Percentiles rank a stretch among this genome's conserved stretches.
phyloP scores from a whole-genome alignment of 306 rosid species.

The Aeschynomene evenia region DNA sequence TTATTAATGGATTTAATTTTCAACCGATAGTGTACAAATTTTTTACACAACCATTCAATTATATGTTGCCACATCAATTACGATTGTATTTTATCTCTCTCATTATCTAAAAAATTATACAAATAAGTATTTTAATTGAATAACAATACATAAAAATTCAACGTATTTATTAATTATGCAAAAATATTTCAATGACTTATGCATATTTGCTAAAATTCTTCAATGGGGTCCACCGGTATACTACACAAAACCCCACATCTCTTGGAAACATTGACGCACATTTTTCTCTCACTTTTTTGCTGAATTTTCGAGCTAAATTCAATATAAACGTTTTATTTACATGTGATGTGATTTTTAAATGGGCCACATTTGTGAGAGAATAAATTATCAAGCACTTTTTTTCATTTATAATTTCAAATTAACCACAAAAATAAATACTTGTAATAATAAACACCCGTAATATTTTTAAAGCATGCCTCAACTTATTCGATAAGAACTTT shows the following conservation, averaged over 20 bases:
- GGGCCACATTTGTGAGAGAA: background rate
- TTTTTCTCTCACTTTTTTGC: background rate
- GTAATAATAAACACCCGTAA: background rate
- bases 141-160: no score
- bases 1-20: no score
- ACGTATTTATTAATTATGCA: no score
- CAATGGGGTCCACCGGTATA: background rate
- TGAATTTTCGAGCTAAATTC: background rate
- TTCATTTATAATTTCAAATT: background rate
- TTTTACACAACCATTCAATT: no score
- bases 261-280: background rate
- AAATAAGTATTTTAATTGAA: no score
- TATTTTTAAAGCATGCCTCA: background rate
- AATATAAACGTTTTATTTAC: background rate
- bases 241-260: background rate
- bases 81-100: no score
- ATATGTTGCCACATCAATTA: no score
- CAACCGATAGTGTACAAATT: no score
- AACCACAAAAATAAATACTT: background rate
- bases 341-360: background rate
- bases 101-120: no score
- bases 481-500: background rate
- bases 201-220: no score
- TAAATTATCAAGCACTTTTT: background rate
- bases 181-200: no score